Evolutionary conservation across 352 stramenopile species (phyloP).

Genomic region (Thraustotheca clavata): DNA sequence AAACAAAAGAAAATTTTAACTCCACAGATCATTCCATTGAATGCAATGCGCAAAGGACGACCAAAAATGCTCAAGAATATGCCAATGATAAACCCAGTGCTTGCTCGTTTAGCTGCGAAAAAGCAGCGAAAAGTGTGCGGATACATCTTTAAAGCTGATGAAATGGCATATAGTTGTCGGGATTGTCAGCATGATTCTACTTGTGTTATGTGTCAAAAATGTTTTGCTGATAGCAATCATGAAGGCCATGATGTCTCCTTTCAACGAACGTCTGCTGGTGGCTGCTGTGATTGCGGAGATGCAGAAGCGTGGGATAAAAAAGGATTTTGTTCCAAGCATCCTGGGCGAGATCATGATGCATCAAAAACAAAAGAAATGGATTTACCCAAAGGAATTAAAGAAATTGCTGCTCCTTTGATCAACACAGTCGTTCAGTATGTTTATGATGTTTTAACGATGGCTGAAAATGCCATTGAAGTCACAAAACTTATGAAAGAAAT

Average conservation of each 20-base stretch:
- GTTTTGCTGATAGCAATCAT: slow-evolving; percentile 66
- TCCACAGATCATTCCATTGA: neutral
- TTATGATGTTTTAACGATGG: slow-evolving; percentile 52
- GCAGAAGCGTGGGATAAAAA: slow-evolving; percentile 46
- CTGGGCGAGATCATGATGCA: slow-evolving; percentile 35
- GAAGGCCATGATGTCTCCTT: slow-evolving; percentile 80
- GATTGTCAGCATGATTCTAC: slow-evolving; percentile 81
- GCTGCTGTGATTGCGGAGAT: slow-evolving; percentile 80
- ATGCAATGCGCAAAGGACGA: neutral
- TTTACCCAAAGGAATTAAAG: slow-evolving; percentile 50
- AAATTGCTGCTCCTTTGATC: slow-evolving; percentile 51
- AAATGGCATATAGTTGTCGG: slow-evolving; percentile 83
- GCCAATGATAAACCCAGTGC: slow-evolving; percentile 4
- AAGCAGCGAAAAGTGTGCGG: slow-evolving; percentile 43
- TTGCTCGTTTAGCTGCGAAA: slow-evolving; percentile 14
- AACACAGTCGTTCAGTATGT: slow-evolving; percentile 69
- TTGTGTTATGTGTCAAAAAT: slow-evolving; percentile 81
- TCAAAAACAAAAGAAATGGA: slow-evolving; percentile 36
- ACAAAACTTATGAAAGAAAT: slow-evolving; percentile 63
- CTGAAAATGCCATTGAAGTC: slow-evolving; percentile 63
- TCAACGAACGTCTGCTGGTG: slow-evolving; percentile 74
- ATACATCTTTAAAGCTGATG: slow-evolving; percentile 75
- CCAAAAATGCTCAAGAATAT: neutral
- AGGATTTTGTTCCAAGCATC: slow-evolving; percentile 73
- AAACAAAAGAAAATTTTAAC: slow-evolving; percentile 12